Evolutionary conservation across 345 rosid species (phyloP), one percentile per base, ranked within the genome.

Genomic region (Aurinia saxatilis): DNA sequence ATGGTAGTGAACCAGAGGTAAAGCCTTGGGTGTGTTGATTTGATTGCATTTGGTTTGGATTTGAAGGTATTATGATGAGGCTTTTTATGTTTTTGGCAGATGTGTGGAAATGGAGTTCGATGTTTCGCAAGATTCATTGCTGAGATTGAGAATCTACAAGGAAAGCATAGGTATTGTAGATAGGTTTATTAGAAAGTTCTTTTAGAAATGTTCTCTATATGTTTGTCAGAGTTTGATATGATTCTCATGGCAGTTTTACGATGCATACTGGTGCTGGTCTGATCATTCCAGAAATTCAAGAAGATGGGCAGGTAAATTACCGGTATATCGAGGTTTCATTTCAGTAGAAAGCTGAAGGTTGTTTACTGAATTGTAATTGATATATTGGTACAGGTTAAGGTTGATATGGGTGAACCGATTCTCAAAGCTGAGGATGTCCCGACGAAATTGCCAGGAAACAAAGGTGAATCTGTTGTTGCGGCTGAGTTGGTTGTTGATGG

Each of bases 101-200:
- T 93, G 96, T 93, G 99, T 68, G 97, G 96, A 48, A 93, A 93
- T 60, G 99, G 97, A 29, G 92, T 93, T n/a, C 67, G 95, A 55
- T 93, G 97, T 76, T 88, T 95, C 65, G 99, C 97, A 1, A 83
- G 80, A 78, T 88, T 90, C 74, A 76, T 90, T 35, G 82, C 96
- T 1, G 85, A 95, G 80, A 77, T 90, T 64, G 88, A 95, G 62
- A 86, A 80, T 69, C 63, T 88, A 31, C 79, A 74, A 1, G 97
- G 97, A 45, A 82, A 61, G 60, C 82, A 76, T 12, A 85, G 95
- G 86, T 86, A 27, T 27, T 27, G 6, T 27, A 27, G n/a, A 14
- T 50, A 21, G 3, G 15, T 47, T 15, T 50, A 3, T 14, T 6
- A 49, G 25, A 27, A 27, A 14, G 8, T 13, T 31, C 15, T 0